A percentile compares a stretch with the other conserved stretches of the same genome.
phyloP scores from a whole-genome alignment of 2,329 filamentous ascomycete genomes.

The Pyrenochaeta sp. region DNA sequence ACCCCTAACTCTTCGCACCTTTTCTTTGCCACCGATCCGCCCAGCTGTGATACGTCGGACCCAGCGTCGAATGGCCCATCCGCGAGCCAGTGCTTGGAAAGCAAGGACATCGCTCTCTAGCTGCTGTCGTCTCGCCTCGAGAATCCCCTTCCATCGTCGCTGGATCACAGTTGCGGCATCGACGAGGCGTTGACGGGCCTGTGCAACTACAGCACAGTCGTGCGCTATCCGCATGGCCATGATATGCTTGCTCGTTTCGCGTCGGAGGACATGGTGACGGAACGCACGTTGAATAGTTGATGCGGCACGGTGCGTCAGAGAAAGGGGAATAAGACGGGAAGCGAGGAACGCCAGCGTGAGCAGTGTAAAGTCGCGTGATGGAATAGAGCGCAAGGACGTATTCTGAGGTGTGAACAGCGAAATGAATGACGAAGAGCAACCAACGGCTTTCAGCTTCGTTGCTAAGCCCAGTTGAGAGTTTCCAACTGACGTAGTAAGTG shows the following conservation, averaged over 20 bases:
- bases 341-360: constrained; percentile 68
- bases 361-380: constrained; percentile 63
- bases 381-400: constrained; percentile 50
- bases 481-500: constrained; percentile 12
- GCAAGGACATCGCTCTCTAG: constrained; percentile 49
- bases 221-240: constrained; percentile 53
- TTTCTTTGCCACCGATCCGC: constrained; percentile 41
- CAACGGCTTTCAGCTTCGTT: constrained; percentile 50
- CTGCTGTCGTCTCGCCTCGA: constrained; percentile 44
- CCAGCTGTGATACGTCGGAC: constrained; percentile 36
- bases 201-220: constrained; percentile 59
- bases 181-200: constrained; percentile 52
- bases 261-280: constrained; percentile 49
- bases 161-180: constrained; percentile 55
- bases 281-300: constrained; percentile 62
- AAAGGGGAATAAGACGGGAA: constrained; percentile 64
- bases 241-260: constrained; percentile 44
- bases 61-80: constrained; percentile 50
- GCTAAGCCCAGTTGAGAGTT: constrained; percentile 31
- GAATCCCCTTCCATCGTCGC: constrained; percentile 52
- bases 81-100: constrained; percentile 56
- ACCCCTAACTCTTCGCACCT: constrained; percentile 45
- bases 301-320: constrained; percentile 60
- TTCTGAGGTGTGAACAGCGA: constrained; percentile 50
- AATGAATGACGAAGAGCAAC: constrained; percentile 56